A percentile compares a stretch with the other conserved stretches of the same genome.
These are phyloP conservation scores for Capsaspora owczarzaki DNA, from an alignment of 78 protist species.

Conservation along the genomic window DNA sequence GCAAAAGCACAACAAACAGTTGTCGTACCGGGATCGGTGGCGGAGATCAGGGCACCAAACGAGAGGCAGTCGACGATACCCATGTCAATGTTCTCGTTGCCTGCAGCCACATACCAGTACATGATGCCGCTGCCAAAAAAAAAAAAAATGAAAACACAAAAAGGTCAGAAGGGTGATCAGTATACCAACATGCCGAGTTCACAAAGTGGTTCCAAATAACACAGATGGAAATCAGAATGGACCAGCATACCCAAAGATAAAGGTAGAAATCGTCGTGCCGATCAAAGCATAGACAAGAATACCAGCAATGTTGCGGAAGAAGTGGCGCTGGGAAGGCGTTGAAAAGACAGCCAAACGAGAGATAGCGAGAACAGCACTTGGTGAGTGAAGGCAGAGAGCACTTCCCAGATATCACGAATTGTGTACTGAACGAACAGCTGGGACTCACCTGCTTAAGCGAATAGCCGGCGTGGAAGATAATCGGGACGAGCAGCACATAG, in stretches of 20 bases:
- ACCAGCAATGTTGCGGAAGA: slow-evolving; percentile 16
- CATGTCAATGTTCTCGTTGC: neutral
- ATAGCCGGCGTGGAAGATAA: slow-evolving; percentile 34
- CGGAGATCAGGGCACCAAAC: slow-evolving; percentile 79
- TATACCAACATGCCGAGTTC: neutral
- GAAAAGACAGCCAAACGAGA: neutral
- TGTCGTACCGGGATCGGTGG: slow-evolving; percentile 82
- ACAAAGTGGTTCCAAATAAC: neutral
- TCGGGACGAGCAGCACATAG: slow-evolving; percentile 32
- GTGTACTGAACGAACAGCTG: too few species aligned
- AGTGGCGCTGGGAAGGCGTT: neutral
- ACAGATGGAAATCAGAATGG: neutral
- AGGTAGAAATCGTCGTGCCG: slow-evolving; percentile 18
- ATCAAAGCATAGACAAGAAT: slow-evolving; percentile 12
- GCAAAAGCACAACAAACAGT: too few species aligned
- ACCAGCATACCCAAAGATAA: neutral
- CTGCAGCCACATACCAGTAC: neutral
- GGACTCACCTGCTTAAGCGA: slow-evolving; percentile 2
- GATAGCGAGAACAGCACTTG: neutral
- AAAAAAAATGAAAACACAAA: neutral
- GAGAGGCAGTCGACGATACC: slow-evolving; percentile 19
- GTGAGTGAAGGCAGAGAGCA: too few species aligned
- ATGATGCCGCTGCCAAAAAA: neutral
- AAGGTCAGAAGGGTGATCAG: neutral
- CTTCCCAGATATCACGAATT: too few species aligned